Percentiles rank a stretch among this genome's conserved stretches.
These are phyloP conservation scores for Didymella segeticola DNA, from an alignment of 2,329 filamentous ascomycete genomes.

Conservation along the genomic window DNA sequence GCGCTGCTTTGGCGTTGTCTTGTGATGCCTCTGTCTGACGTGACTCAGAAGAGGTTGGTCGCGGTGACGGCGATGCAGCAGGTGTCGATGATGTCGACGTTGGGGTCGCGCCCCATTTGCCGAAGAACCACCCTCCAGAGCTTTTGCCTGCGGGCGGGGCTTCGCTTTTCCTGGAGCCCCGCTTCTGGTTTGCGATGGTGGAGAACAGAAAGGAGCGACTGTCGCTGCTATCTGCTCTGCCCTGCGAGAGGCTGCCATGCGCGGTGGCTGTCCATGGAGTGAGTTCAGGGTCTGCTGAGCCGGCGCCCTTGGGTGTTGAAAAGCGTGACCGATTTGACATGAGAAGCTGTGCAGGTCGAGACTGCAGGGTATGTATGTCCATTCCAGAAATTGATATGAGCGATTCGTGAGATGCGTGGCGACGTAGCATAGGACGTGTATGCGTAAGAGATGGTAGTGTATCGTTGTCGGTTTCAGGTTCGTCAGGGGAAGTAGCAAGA, in stretches of 20 bases:
- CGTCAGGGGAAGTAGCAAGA: slow-evolving; percentile 31
- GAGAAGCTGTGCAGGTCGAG: slow-evolving; percentile 77
- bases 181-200: slow-evolving; percentile 37
- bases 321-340: slow-evolving; percentile 59
- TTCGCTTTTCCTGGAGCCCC: slow-evolving; percentile 28
- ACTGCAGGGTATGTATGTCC: slow-evolving; percentile 84
- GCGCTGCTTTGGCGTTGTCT: slow-evolving; percentile 14
- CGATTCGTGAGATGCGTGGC: slow-evolving; percentile 81
- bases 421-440: slow-evolving; percentile 61
- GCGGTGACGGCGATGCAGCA: slow-evolving; percentile 19
- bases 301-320: slow-evolving; percentile 54
- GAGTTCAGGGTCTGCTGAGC: slow-evolving; percentile 49
- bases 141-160: slow-evolving; percentile 51
- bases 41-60: slow-evolving; percentile 28
- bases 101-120: slow-evolving; percentile 66
- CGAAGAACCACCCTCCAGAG: slow-evolving; percentile 70
- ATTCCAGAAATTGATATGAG: slow-evolving; percentile 86
- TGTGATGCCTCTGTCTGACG: slow-evolving; percentile 31
- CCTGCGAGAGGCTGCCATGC: slow-evolving; percentile 59
- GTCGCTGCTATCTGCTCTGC: slow-evolving; percentile 60
- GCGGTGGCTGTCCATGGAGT: slow-evolving; percentile 55
- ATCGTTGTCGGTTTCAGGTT: slow-evolving; percentile 42
- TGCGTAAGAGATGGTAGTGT: slow-evolving; percentile 36
- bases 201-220: slow-evolving; percentile 60
- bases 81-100: slow-evolving; percentile 42